phyloP scores from a whole-genome alignment of 768 basidiomycete species.

The Cubamyces sp. region DNA sequence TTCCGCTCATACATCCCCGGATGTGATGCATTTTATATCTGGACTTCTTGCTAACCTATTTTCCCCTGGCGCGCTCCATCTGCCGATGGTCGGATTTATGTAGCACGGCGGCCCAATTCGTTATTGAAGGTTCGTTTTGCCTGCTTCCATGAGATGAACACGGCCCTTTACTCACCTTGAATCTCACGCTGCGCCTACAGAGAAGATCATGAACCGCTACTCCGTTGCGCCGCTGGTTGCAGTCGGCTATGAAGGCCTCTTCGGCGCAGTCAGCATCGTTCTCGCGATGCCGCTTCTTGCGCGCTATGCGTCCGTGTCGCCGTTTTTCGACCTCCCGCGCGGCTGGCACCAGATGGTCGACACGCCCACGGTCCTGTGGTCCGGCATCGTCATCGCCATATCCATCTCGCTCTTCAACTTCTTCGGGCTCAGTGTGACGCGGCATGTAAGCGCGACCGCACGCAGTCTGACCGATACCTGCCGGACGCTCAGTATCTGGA shows the following conservation, averaged over 20 bases:
- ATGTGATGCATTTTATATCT: not conserved
- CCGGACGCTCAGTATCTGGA: conserved; percentile 95
- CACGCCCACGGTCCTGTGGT: conserved; percentile 59
- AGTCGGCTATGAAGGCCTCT: conserved; percentile 93
- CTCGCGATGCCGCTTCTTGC: conserved; percentile 82
- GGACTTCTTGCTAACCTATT: not conserved
- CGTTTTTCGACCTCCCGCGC: conserved; percentile 82
- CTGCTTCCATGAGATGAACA: not conserved
- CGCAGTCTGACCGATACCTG: conserved; percentile 93
- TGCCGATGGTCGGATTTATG: conserved; percentile 11
- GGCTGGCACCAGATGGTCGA: conserved; percentile 90
- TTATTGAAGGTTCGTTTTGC: conserved; percentile 62
- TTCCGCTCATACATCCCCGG: conserved; percentile 13
- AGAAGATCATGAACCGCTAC: conserved; percentile 92
- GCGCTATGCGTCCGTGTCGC: conserved; percentile 61
- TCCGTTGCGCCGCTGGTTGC: conserved; percentile 87
- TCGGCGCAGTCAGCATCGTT: conserved; percentile 81
- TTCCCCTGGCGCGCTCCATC: conserved; percentile 13
- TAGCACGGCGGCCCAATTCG: conserved; percentile 91
- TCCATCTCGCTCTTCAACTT: conserved; percentile 61
- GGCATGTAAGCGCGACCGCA: conserved; percentile 90
- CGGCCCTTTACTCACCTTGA: not conserved
- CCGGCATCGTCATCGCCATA: conserved; percentile 51
- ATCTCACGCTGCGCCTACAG: conserved; percentile 36
- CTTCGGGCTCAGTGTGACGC: conserved; percentile 91